Conservation (phyloP, 495 filamentous ascomycete species). For the Aspergillus cavernicola region DNA sequence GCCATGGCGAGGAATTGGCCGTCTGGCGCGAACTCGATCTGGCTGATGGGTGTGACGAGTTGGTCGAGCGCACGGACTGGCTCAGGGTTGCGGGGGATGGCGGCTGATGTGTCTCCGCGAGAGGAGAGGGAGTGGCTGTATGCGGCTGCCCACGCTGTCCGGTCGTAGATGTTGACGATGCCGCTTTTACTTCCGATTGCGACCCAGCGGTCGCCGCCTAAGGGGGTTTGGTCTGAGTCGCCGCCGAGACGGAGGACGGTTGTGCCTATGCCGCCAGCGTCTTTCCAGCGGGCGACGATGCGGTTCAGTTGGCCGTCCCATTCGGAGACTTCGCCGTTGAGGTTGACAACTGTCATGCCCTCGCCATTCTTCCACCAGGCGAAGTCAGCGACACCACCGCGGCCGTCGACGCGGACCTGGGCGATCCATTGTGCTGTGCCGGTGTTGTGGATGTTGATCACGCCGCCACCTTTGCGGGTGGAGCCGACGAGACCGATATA, state of each 20-base stretch:
- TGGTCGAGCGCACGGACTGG: slow-evolving; percentile 74
- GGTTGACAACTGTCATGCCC: slow-evolving; percentile 71
- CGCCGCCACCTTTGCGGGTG: slow-evolving; percentile 75
- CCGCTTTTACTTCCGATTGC: slow-evolving; percentile 81
- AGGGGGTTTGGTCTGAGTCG: slow-evolving; percentile 44
- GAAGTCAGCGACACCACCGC: slow-evolving; percentile 81
- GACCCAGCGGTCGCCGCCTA: slow-evolving; percentile 81
- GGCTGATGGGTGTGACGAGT: slow-evolving; percentile 75
- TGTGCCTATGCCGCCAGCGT: slow-evolving; percentile 85
- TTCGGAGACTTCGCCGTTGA: slow-evolving; percentile 90
- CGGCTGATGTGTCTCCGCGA: slow-evolving; percentile 31
- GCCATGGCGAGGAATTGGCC: slow-evolving; percentile 84
- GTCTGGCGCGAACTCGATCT: slow-evolving; percentile 77
- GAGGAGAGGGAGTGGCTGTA: slow-evolving; percentile 19
- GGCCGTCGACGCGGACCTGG: slow-evolving; percentile 76
- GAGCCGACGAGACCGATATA: slow-evolving; percentile 78
- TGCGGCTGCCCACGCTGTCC: slow-evolving; percentile 53
- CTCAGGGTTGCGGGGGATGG: slow-evolving; percentile 59
- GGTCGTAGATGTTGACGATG: slow-evolving; percentile 91
- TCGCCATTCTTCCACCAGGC: slow-evolving; percentile 86
- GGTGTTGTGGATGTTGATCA: slow-evolving; percentile 80
- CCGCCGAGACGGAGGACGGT: slow-evolving; percentile 79
- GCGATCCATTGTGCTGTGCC: slow-evolving; percentile 84
- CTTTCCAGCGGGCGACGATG: slow-evolving; percentile 77
- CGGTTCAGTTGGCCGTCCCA: slow-evolving; percentile 64